Percentiles rank a stretch among this genome's conserved stretches.
Conservation (phyloP, 2,329 filamentous ascomycete species). For the Fusarium piperis region DNA sequence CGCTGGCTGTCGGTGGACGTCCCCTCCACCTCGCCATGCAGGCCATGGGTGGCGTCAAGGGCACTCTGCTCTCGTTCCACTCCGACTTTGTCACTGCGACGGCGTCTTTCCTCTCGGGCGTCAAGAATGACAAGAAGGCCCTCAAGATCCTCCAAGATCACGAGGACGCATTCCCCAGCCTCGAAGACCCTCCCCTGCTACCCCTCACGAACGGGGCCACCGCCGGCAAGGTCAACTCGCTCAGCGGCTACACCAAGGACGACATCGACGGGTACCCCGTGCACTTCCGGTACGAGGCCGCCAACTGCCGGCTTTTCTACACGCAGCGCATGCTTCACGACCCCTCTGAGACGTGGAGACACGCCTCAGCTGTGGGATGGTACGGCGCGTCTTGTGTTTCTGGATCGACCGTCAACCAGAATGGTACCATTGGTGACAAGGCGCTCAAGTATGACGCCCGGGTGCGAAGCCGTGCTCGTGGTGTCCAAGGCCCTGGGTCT, state of each 20-base stretch:
- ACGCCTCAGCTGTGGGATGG: constrained; percentile 30
- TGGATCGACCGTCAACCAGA: constrained; percentile 29
- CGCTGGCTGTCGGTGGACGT: constrained; percentile 68
- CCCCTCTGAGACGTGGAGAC: constrained; percentile 62
- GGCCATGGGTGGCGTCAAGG: constrained; percentile 73
- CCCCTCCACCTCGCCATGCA: constrained; percentile 65
- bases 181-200: constrained; percentile 25
- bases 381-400: constrained; percentile 23
- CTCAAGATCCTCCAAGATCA: constrained; percentile 12
- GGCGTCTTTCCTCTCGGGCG: constrained; percentile 10
- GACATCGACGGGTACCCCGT: constrained; percentile 38
- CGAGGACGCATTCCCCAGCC: constrained; percentile 22
- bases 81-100: constrained; percentile 18
- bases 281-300: constrained; percentile 70
- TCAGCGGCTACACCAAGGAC: constrained; percentile 33
- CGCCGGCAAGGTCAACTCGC: constrained; percentile 33
- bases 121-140: constrained; percentile 15
- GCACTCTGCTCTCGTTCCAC: constrained; percentile 46
- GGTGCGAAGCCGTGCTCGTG: constrained; percentile 32
- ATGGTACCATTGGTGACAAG: constrained; percentile 29
- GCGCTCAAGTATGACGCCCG: constrained; percentile 27
- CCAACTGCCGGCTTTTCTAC: constrained; percentile 70
- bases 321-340: constrained; percentile 63
- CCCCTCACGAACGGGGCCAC: constrained; percentile 48
- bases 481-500: constrained; percentile 28